phyloP scores from a whole-genome alignment of 208 protist species.

The Borovskyia barvae region DNA sequence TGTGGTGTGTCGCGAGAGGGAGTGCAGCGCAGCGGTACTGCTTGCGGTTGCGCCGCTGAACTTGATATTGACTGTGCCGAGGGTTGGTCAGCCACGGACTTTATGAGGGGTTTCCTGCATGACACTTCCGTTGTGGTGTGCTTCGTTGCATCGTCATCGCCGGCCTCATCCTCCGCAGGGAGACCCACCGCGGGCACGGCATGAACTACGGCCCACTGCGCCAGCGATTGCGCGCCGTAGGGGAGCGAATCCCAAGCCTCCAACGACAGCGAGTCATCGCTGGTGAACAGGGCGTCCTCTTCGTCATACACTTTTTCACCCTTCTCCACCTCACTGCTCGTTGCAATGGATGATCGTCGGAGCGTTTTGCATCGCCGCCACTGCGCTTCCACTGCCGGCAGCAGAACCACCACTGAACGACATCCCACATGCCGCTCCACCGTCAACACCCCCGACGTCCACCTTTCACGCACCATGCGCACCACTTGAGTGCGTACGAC shows the following conservation, averaged over 20 bases:
- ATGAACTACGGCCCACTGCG: slow-evolving; percentile 4
- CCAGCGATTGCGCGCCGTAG: slow-evolving; percentile 9
- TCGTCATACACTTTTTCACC: background rate
- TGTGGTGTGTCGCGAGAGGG: no score
- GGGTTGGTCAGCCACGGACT: no score
- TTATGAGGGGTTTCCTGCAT: no score
- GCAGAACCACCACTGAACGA: no score
- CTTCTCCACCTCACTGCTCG: background rate
- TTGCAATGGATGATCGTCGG: background rate
- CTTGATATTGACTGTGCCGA: no score
- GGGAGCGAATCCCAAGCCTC: slow-evolving; percentile 25
- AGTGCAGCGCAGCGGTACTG: no score
- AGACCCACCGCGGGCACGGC: background rate
- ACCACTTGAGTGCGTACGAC: slow-evolving; percentile 60
- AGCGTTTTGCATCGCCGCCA: slow-evolving; percentile 4
- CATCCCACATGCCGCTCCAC: slow-evolving; percentile 36
- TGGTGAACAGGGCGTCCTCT: background rate
- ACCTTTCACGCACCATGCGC: slow-evolving; percentile 39
- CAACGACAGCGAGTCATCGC: slow-evolving; percentile 2
- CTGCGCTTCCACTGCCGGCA: slow-evolving; percentile 1
- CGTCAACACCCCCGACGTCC: slow-evolving; percentile 56
- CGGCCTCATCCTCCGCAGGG: background rate
- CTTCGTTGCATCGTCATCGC: no score
- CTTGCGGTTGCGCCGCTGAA: no score
- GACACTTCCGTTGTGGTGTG: no score